A percentile compares a stretch with the other conserved stretches of the same genome.
phyloP scores from a whole-genome alignment of 2,329 filamentous ascomycete species.

The Nannizziopsis barbatae region DNA sequence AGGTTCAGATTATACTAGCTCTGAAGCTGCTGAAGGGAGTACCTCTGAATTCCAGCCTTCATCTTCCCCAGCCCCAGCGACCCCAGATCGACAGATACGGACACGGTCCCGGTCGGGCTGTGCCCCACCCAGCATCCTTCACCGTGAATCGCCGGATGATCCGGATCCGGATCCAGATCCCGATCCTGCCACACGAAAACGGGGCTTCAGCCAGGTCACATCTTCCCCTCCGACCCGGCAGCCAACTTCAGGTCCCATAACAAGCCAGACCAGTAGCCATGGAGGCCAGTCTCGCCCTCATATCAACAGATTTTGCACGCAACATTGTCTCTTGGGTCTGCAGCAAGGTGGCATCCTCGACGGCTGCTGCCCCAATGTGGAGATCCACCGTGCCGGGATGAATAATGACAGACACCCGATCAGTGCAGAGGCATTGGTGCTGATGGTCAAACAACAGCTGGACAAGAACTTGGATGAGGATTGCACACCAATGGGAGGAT shows the following conservation, averaged over 20 bases:
- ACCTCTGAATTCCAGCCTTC: too few relatives aligned
- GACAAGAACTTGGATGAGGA: slow-evolving; percentile 21
- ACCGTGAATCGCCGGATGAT: too few relatives aligned
- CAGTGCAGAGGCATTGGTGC: slow-evolving; percentile 15
- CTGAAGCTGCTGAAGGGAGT: too few relatives aligned
- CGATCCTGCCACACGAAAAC: slow-evolving; percentile 17
- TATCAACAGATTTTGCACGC: slow-evolving; percentile 21
- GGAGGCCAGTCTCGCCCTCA: slow-evolving; percentile 13
- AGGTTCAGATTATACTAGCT: too few relatives aligned
- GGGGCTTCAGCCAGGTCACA: slow-evolving; percentile 19
- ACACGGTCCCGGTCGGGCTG: too few relatives aligned
- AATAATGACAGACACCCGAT: slow-evolving; percentile 17
- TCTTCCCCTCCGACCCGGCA: slow-evolving; percentile 17
- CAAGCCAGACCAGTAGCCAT: too few relatives aligned
- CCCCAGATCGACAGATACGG: too few relatives aligned
- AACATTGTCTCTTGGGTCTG: slow-evolving; percentile 23
- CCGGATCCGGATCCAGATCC: slow-evolving; percentile 16
- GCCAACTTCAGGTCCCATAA: slow-evolving; percentile 11
- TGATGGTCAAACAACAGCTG: slow-evolving; percentile 21
- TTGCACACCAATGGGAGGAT: slow-evolving; percentile 21
- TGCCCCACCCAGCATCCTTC: too few relatives aligned
- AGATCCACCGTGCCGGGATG: slow-evolving; percentile 15
- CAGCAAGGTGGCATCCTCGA: slow-evolving; percentile 18
- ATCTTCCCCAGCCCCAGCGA: too few relatives aligned
- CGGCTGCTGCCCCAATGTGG: slow-evolving; percentile 20